phyloP scores from a whole-genome alignment of 1,139 yeast species.

The Geotrichum australiense region DNA sequence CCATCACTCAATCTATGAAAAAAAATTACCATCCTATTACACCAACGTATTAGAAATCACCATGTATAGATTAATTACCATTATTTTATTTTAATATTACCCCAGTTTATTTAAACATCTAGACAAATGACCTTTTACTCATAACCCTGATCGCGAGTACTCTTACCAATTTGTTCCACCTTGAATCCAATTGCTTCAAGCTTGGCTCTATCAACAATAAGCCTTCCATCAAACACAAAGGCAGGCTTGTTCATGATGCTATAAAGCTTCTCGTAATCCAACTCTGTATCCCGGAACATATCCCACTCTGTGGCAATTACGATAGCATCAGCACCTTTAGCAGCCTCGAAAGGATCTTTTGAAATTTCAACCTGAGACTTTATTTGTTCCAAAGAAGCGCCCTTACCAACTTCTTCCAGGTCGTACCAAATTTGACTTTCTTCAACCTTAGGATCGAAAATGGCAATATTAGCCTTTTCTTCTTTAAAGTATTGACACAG shows the following conservation, averaged over 20 bases:
- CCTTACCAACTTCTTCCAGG: conserved; percentile 20
- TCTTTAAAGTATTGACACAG: conserved; percentile 26
- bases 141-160: conserved; percentile 17
- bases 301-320: conserved; percentile 31
- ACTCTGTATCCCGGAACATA: conserved; percentile 24
- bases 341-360: conserved; percentile 26
- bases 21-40: too few relatives aligned
- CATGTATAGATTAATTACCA: too few relatives aligned
- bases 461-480: conserved; percentile 25
- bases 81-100: not conserved
- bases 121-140: conserved; percentile 12
- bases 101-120: not conserved
- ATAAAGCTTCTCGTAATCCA: conserved; percentile 27
- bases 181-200: conserved; percentile 24
- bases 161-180: conserved; percentile 23
- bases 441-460: conserved; percentile 30
- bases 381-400: conserved; percentile 20
- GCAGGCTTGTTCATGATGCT: conserved; percentile 28
- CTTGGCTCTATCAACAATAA: conserved; percentile 25
- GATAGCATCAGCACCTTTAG: conserved; percentile 27
- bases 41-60: too few relatives aligned
- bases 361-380: conserved; percentile 23
- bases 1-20: too few relatives aligned
- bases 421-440: conserved; percentile 28
- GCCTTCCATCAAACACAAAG: conserved; percentile 27